phyloP scores from a whole-genome alignment of 2,329 filamentous ascomycete species.

The Fusarium austroafricanum region DNA sequence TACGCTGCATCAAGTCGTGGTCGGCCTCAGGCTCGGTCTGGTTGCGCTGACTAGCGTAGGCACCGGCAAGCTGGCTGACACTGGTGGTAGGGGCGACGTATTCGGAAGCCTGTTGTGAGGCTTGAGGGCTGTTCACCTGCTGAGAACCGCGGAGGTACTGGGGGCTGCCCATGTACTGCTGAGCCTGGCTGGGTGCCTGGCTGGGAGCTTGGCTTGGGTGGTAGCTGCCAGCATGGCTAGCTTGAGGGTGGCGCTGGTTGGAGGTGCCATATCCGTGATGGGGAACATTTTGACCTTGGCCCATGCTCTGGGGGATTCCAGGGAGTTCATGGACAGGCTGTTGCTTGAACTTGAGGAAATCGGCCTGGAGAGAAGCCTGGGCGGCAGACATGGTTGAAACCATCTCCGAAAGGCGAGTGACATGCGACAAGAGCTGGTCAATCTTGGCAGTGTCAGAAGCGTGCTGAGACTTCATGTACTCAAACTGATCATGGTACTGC shows the following conservation, averaged over 20 bases:
- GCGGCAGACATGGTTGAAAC: constrained; percentile 76
- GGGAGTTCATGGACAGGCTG: constrained; percentile 60
- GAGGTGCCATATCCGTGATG: constrained; percentile 48
- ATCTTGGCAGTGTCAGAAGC: constrained; percentile 71
- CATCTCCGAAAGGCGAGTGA: constrained; percentile 74
- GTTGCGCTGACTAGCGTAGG: constrained; percentile 52
- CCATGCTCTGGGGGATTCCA: constrained; percentile 43
- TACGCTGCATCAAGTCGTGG: constrained; percentile 65
- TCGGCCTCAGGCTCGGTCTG: constrained; percentile 53
- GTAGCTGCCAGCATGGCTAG: constrained; percentile 51
- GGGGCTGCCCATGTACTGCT: constrained; percentile 52
- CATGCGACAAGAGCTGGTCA: constrained; percentile 75
- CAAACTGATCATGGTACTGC: constrained; percentile 64
- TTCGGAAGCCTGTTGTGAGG: constrained; percentile 50
- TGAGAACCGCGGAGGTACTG: constrained; percentile 54
- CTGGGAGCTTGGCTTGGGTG: constrained; percentile 50
- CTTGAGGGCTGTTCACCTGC: constrained; percentile 50
- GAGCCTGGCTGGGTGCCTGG: constrained; percentile 49
- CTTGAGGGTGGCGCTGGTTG: constrained; percentile 36
- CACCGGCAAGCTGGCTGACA: constrained; percentile 51
- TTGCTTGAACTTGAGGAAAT: constrained; percentile 68
- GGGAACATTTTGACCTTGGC: constrained; percentile 38
- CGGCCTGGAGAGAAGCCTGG: constrained; percentile 76
- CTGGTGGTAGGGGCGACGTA: constrained; percentile 49
- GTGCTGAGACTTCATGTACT: constrained; percentile 63